Evolutionary conservation across 2,329 filamentous ascomycete species (phyloP).

Genomic region (Stemphylium vesicarium): DNA sequence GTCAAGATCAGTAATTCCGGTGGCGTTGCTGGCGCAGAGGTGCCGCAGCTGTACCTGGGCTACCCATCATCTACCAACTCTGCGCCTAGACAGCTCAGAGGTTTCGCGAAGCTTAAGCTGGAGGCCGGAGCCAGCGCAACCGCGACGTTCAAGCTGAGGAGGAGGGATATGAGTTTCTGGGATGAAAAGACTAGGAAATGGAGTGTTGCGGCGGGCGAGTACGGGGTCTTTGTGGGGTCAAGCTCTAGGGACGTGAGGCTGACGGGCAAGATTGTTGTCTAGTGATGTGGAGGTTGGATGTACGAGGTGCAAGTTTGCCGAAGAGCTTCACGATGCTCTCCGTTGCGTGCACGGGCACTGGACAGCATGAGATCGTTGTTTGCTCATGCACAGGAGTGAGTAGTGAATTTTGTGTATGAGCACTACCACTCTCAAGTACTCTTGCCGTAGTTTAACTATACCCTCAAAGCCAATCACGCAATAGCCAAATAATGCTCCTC

Average conservation of each 20-base stretch:
- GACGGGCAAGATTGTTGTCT: constrained; percentile 43
- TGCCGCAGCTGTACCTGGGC: constrained; percentile 48
- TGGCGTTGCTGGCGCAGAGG: constrained; percentile 45
- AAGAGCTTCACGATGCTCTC: neutral
- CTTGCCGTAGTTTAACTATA: neutral
- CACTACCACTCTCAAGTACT: neutral
- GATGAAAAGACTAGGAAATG: constrained; percentile 42
- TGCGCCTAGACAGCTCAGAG: constrained; percentile 46
- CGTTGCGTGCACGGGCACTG: too few relatives aligned
- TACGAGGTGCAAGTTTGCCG: neutral
- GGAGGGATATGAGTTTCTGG: constrained; percentile 49
- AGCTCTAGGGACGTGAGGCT: constrained; percentile 47
- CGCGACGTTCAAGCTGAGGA: constrained; percentile 43
- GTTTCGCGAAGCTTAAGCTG: constrained; percentile 46
- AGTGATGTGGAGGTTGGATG: neutral
- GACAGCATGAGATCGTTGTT: neutral
- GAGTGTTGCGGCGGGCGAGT: constrained; percentile 45
- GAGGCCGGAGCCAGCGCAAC: constrained; percentile 37
- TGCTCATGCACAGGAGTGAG: neutral
- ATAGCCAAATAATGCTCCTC: neutral
- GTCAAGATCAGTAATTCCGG: constrained; percentile 47
- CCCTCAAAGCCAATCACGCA: neutral
- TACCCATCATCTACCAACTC: constrained; percentile 39
- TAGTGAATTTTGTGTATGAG: neutral
- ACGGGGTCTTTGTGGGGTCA: constrained; percentile 41